Evolutionary conservation across 1,284 basidiomycete genomes (phyloP).

Genomic region (Peniophora sp.): DNA sequence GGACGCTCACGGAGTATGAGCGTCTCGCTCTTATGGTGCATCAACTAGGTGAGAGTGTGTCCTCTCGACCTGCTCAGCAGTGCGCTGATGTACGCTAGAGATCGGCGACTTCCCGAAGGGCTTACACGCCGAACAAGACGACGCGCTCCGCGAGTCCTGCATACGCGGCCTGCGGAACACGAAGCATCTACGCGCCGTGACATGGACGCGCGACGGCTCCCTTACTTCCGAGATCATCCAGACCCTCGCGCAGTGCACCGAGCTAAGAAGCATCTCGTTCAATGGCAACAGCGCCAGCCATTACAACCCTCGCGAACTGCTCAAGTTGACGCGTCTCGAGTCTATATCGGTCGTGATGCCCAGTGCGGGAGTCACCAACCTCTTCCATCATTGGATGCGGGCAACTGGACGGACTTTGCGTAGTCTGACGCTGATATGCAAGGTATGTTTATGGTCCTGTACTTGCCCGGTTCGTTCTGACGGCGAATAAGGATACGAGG

Average conservation of each 20-base stretch:
- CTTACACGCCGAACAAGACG: constrained; percentile 18
- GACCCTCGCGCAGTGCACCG: constrained; percentile 32
- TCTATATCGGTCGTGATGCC: constrained; percentile 68
- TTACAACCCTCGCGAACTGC: constrained; percentile 44
- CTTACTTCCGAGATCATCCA: constrained; percentile 48
- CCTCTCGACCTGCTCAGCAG: neutral
- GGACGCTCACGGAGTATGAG: constrained; percentile 36
- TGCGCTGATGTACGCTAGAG: constrained; percentile 29
- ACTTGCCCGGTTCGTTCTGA: no score
- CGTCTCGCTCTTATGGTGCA: constrained; percentile 47
- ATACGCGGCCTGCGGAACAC: constrained; percentile 50
- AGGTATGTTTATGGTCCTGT: constrained; percentile 27
- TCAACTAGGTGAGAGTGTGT: constrained; percentile 37
- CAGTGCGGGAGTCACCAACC: constrained; percentile 38
- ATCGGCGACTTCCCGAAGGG: constrained; percentile 60
- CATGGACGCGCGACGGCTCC: constrained; percentile 71
- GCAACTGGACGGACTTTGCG: constrained; percentile 35
- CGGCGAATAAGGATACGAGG: constrained; percentile 35
- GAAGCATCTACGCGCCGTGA: constrained; percentile 47
- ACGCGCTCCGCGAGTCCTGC: constrained; percentile 31
- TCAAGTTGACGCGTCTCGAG: constrained; percentile 23
- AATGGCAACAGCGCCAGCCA: constrained; percentile 53
- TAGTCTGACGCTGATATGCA: constrained; percentile 58
- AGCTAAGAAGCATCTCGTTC: constrained; percentile 52
- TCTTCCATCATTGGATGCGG: constrained; percentile 44